A percentile compares a stretch with the other conserved stretches of the same genome.
Evolutionary conservation across 257 asterid genomes (phyloP).

Genomic region (Penstemon newberryi): DNA sequence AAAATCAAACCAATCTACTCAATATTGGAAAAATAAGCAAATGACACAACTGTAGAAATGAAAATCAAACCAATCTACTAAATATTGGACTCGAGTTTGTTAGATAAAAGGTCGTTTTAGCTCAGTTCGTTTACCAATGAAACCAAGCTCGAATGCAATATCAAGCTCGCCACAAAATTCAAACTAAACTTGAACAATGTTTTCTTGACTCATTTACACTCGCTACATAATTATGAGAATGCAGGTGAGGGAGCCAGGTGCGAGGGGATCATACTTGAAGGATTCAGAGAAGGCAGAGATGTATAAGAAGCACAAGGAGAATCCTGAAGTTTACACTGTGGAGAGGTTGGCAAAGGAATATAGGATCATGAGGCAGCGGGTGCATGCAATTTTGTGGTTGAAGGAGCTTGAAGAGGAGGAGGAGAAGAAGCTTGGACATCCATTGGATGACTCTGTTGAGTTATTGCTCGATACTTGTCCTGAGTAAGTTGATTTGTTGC

Average conservation of each 20-base stretch:
- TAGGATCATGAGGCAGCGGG: constrained; percentile 95
- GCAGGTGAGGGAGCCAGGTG: constrained; percentile 93
- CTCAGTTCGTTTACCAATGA: too few species aligned
- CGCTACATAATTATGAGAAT: constrained; percentile 25
- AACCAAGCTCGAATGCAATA: too few species aligned
- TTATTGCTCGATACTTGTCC: constrained; percentile 69
- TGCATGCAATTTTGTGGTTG: constrained; percentile 88
- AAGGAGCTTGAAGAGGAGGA: constrained; percentile 81
- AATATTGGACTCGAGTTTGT: too few species aligned
- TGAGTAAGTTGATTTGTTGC: constrained; percentile 60
- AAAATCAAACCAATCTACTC: too few species aligned
- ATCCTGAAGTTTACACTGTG: constrained; percentile 79
- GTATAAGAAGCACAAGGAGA: constrained; percentile 84
- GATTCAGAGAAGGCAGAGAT: constrained; percentile 87
- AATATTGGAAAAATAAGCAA: too few species aligned
- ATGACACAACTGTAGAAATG: too few species aligned
- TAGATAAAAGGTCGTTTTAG: too few species aligned
- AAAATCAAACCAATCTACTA: too few species aligned
- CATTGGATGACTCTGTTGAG: constrained; percentile 76
- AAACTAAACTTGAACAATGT: too few species aligned
- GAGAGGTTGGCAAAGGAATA: constrained; percentile 92
- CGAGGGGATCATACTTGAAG: constrained; percentile 77
- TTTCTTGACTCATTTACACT: too few species aligned
- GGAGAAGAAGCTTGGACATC: constrained; percentile 75
- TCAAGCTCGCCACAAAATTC: too few species aligned